Conservation (phyloP, 345 rosid genomes). For the Salix suchowensis region DNA sequence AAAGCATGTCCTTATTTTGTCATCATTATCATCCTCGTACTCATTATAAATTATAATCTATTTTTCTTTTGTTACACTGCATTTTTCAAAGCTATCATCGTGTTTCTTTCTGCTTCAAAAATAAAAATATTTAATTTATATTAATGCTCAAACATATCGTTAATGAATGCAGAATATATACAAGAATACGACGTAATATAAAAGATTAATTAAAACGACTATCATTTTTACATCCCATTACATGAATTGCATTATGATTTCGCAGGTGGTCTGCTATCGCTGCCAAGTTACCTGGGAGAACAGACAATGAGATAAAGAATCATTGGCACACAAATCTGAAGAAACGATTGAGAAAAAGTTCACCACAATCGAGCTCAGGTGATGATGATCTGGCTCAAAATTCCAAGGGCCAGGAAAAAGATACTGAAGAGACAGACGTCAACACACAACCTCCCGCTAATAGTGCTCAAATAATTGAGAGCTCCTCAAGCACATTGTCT, state of each 20-base stretch:
- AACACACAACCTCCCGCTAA: background rate
- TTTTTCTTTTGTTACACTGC: background rate
- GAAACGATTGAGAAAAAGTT: slow-evolving; percentile 25
- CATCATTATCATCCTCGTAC: background rate
- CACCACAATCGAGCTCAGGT: background rate
- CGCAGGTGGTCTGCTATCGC: slow-evolving; percentile 61
- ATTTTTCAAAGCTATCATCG: no score
- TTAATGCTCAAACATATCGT: no score
- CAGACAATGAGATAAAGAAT: slow-evolving; percentile 59
- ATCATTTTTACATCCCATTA: no score
- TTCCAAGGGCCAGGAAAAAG: slow-evolving; percentile 1
- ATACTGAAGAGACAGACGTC: background rate
- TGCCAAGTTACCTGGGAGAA: slow-evolving; percentile 51
- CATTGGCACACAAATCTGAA: slow-evolving; percentile 60
- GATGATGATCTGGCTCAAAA: background rate
- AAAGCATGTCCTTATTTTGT: background rate
- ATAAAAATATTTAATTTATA: no score
- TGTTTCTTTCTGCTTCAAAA: no score
- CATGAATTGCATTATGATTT: no score
- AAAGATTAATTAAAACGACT: no score
- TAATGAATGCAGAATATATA: no score
- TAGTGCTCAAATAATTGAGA: slow-evolving; percentile 14
- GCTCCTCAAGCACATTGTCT: slow-evolving; percentile 10
- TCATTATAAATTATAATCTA: background rate
- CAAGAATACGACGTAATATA: no score